These are phyloP conservation scores for Botryotinia convoluta DNA, from an alignment of 2,329 filamentous ascomycete species.

Conservation along the genomic window DNA sequence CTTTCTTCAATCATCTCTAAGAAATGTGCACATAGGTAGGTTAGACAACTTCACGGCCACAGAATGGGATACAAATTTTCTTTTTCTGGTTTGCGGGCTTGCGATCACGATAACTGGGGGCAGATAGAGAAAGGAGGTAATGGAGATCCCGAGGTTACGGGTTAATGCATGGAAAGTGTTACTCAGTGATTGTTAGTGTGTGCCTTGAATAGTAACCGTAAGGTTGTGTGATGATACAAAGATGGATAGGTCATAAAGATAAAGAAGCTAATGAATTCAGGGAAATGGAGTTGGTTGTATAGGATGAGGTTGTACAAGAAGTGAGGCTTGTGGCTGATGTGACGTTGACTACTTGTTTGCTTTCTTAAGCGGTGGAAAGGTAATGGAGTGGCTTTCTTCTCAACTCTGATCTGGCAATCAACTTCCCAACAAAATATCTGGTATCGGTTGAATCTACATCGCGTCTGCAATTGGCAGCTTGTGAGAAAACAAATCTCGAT, in stretches of 20 bases:
- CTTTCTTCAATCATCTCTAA: neutral
- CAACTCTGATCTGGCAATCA: neutral
- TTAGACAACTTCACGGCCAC: neutral
- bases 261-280: neutral
- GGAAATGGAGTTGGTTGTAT: neutral
- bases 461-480: neutral
- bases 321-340: neutral
- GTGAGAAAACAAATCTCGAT: neutral
- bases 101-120: neutral
- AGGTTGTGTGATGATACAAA: neutral
- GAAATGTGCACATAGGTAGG: neutral
- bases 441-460: neutral
- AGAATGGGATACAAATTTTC: neutral
- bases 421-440: neutral
- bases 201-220: neutral
- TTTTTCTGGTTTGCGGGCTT: neutral
- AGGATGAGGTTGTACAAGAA: neutral
- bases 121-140: neutral
- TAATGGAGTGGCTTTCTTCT: neutral
- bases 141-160: neutral
- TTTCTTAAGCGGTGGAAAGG: neutral
- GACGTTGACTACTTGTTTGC: neutral
- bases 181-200: neutral
- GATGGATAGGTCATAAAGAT: neutral
- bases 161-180: neutral